Evolutionary conservation across 169 alveolate species (phyloP), one percentile per base, ranked within the genome.

Genomic region (Eimeria brunetti): DNA sequence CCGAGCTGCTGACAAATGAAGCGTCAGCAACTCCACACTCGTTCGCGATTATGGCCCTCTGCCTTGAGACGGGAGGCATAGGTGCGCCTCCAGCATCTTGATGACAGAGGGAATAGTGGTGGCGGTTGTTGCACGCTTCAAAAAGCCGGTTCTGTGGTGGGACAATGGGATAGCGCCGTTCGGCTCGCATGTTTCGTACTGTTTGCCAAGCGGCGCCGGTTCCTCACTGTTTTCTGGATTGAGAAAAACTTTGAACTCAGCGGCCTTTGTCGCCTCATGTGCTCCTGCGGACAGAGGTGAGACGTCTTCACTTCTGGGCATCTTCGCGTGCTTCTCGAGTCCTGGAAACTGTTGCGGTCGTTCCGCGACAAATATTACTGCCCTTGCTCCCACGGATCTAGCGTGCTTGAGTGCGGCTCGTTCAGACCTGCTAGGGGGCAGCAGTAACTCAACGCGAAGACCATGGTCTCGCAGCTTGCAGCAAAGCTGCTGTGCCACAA

Each of bases 401-500:
- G 92, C 92, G 83, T 86, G 92, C 73, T 62, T 86, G 53, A 86
- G 60, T 14, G 80, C 36, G 60, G 83, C 83, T 58, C 64, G 60
- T 27, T 36, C 60, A 41, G 92, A 44, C 80, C 92, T 69, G 36
- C 62, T 64, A 22, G 81, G 92, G 16, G 92, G 92, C 83, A 86
- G 92, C 83, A 86, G 51, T 27, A 86, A 71, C 83, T 86, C 92
- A 62, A 86, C 92, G 62, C 92, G 78, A 27, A 86, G 81, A 30
- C 92, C 92, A 27, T 20, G 78, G 64, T 41, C 80, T 51, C 92
- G 64, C 81, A 86, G 67, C 64, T 62, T 86, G 62, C 92, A 86
- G 81, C 92, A 86, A n/a, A 86, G 81, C n/a, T 38, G 60, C 92
- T 86, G 46, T 24, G 92, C 92, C 22, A 41, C 56, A 14, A 60